Base-by-base conservation (phyloP, 305 asterid species). In the Rubia balearica region DNA sequence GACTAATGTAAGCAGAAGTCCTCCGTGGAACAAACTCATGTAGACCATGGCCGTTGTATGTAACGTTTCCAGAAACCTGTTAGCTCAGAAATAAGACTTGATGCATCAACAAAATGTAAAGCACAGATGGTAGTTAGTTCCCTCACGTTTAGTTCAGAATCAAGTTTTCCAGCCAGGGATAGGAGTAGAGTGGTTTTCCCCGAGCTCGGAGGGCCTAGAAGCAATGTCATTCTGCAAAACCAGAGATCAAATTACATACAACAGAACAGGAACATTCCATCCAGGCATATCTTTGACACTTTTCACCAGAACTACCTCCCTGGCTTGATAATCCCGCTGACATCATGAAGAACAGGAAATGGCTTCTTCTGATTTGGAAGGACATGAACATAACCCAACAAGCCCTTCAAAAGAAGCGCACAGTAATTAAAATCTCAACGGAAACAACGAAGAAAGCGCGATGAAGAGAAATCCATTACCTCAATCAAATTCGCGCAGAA, bases 1-100 rank as follows among this genome's bases (percentile, higher is more conserved):
- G 96, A 57, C 98, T 92, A 45, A 88, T 86, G 43, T 90, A 92
- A 9, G 96, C 91, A 65, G 96, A 85, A 48, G 92, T 88, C 74
- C 90, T 83, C 63, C 83, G 82, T 2, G 98, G 92, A 60, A 91
- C 86, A 69, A 91, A 91, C 76, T 92, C 96, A 12, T 90, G 61
- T 81, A 90, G 46, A 61, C 69, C 82, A 53, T 92, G 91, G 16
- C 98, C 98, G 17, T 92, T 92, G 68, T 90, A 92, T 0, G 89
- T 87, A 45, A 92, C 83, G 64, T 68, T 86, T 21, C 98, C 98
- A 7, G 87, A 72, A 38, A 59, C 49, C 98, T 91, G 79, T 11
- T 11, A 62, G 0, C 14, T 12, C n/a, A 27, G 36, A 60, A 60
- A 60, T 13, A 60, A 65, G 38, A 24, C 21, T 38, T 49, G 7